Evolutionary conservation across 305 asterid species (phyloP).

Genomic region (Galium porrigens): DNA sequence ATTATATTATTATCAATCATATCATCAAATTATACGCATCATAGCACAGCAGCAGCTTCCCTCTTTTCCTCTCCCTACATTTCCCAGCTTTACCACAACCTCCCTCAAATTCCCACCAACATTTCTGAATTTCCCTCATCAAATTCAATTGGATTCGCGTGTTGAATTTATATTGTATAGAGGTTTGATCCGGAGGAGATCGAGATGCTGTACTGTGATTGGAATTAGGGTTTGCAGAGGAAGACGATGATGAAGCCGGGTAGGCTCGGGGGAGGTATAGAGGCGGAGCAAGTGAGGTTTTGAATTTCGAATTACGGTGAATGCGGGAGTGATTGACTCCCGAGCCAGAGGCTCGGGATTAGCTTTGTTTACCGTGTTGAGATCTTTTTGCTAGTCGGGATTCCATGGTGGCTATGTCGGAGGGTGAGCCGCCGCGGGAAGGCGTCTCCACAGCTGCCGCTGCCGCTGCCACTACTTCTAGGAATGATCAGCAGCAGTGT

Average conservation of each 20-base stretch:
- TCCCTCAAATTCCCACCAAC: not conserved
- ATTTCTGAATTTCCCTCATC: not conserved
- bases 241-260: constrained; percentile 3
- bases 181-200: constrained; percentile 13
- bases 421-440: constrained; percentile 16
- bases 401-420: constrained; percentile 24
- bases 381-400: constrained; percentile 14
- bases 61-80: constrained; percentile 4
- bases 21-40: constrained; percentile 6
- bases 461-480: not conserved
- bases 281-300: constrained; percentile 10
- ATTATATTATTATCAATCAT: constrained; percentile 13
- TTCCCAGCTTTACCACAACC: constrained; percentile 9
- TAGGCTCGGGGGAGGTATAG: constrained; percentile 7
- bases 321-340: constrained; percentile 44
- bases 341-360: constrained; percentile 75
- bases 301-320: constrained; percentile 18
- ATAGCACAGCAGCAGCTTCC: constrained; percentile 4
- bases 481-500: constrained; percentile 9
- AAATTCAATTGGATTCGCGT: not conserved
- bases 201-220: not conserved
- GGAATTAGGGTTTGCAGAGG: constrained; percentile 13
- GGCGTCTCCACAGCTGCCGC: constrained; percentile 5
- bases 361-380: constrained; percentile 3
- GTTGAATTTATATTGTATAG: not conserved